Conservation (phyloP, 805 yeast species). For the Metschnikowia picachoensis region DNA sequence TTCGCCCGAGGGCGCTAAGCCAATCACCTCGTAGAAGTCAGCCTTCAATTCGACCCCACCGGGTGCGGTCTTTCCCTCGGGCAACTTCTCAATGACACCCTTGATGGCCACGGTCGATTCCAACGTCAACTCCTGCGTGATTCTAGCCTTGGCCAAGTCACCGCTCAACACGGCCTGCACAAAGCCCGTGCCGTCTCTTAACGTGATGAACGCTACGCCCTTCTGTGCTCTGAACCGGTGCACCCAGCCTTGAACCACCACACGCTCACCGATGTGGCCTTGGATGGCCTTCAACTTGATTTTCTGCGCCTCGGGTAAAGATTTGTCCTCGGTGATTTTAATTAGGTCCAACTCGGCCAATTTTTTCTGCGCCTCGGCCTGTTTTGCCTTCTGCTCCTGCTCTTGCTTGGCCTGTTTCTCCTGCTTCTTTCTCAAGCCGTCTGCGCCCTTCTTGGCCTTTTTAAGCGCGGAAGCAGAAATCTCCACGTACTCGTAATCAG, state of each 20-base stretch:
- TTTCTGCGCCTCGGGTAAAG: conserved; percentile 65
- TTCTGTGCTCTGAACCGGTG: conserved; percentile 93
- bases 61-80: conserved; percentile 96
- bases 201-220: conserved; percentile 83
- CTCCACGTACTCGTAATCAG: conserved; percentile 56
- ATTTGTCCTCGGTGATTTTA: conserved; percentile 64
- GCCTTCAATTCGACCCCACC: conserved; percentile 93
- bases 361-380: conserved; percentile 62
- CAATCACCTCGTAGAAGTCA: conserved; percentile 85
- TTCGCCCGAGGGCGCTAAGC: conserved; percentile 94
- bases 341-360: conserved; percentile 75
- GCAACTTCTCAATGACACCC: conserved; percentile 79
- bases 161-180: conserved; percentile 86
- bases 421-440: conserved; percentile 78
- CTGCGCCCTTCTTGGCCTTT: conserved; percentile 95
- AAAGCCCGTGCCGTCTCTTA: conserved; percentile 94
- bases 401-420: conserved; percentile 61
- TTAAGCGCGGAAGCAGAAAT: conserved; percentile 89
- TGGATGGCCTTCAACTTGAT: conserved; percentile 60
- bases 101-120: conserved; percentile 80
- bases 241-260: conserved; percentile 87
- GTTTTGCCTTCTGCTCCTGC: conserved; percentile 56
- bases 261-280: conserved; percentile 62
- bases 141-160: conserved; percentile 86
- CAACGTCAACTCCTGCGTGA: conserved; percentile 77